Evolutionary conservation across 2,329 filamentous ascomycete species (phyloP), one percentile per base, ranked within the genome.

Genomic region (Endothia cerciana): DNA sequence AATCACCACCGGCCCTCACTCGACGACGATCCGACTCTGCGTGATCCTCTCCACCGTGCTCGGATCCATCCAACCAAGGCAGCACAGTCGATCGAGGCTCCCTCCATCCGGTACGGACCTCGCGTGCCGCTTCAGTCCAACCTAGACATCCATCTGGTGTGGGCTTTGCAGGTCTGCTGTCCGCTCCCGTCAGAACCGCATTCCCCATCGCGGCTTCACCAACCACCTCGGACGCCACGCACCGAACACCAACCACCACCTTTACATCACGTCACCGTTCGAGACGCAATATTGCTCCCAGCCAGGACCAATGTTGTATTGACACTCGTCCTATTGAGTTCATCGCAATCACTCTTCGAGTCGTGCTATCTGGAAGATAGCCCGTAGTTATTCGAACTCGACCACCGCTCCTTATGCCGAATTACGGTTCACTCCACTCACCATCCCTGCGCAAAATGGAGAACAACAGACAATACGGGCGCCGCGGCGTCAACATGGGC

Each of bases 371-470:
- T 64, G 28, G 33, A 58, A 45, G 60, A 40, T 60, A 63, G 60
- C 40, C 49, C 62, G 49, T 62, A 38, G 15, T 51, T 61, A 36
- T 36, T 47, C 33, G 40, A 40, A n/a, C 59, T 51, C 56, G 25
- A 49, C 36, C 58, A 30, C 51, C 61, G 60, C 59, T 64, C 80
- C 80, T 81, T 85, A 93, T 92, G 90, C 90, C 88, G 82, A 83
- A 85, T 70, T 92, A 92, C 89, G 88, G 87, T 77, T 91, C 89
- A 71, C 80, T 89, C 69, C 83, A 85, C 76, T 91, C 90, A 74
- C 90, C 91, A 73, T 93, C 91, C 72, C 81, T 93, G 75, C 83
- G 82, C 80, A 93, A 93, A 89, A 93, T 93, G 91, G 91, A 93
- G 83, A 83, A 87, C 77, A 85, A 85, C 71, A 84, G 87, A 69